A percentile compares a stretch with the other conserved stretches of the same genome.
phyloP scores from a whole-genome alignment of 345 rosid genomes.

The Balakata baccata region DNA sequence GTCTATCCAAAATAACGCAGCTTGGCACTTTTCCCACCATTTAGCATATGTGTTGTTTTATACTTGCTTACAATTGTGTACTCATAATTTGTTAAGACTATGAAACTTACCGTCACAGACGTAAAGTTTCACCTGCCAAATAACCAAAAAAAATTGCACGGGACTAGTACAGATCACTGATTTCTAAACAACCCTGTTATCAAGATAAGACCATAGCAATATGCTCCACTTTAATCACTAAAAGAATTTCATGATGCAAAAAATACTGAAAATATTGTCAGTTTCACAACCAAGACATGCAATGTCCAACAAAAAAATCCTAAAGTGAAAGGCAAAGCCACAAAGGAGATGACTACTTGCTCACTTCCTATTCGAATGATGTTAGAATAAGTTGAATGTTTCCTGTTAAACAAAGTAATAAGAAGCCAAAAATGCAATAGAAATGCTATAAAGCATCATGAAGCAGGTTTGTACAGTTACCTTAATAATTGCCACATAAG shows the following conservation, averaged over 20 bases:
- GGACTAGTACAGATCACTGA: neutral
- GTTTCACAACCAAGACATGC: neutral
- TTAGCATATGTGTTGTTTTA: neutral
- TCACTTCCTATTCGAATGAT: neutral
- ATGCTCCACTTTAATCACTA: neutral
- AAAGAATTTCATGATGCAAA: neutral
- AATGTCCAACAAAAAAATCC: neutral
- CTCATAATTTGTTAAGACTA: neutral
- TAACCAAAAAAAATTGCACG: neutral
- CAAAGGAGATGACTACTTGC: neutral
- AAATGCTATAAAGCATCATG: neutral
- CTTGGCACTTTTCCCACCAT: neutral
- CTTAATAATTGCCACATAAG: constrained; percentile 97
- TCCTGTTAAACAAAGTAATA: neutral
- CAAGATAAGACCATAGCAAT: neutral
- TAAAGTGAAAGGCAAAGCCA: neutral
- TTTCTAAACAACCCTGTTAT: neutral
- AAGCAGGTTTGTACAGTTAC: constrained; percentile 35
- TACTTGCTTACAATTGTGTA: neutral
- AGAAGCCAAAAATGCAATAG: neutral
- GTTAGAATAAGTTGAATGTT: neutral
- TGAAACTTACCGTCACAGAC: neutral
- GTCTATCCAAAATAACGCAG: neutral
- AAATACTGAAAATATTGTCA: neutral
- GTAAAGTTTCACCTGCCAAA: neutral